These are phyloP conservation scores for Paraconiothyrium sp. DNA, from an alignment of 2,329 filamentous ascomycete species.

Conservation along the genomic window DNA sequence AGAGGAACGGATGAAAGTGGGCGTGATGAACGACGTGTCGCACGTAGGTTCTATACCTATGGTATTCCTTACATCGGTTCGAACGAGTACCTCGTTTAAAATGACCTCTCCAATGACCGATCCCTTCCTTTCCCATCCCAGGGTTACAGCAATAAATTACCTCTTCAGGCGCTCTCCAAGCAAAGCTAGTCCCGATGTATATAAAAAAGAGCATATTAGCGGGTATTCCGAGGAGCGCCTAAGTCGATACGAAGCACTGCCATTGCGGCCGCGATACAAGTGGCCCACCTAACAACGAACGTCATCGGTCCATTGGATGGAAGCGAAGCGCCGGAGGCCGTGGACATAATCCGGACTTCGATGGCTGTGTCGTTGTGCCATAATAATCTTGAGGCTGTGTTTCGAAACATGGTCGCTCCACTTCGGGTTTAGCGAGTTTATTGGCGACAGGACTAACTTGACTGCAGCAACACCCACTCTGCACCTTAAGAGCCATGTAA, in stretches of 20 bases:
- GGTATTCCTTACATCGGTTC: background rate
- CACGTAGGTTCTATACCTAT: background rate
- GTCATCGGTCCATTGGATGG: background rate
- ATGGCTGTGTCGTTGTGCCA: background rate
- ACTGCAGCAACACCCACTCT: too few relatives aligned
- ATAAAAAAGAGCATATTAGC: background rate
- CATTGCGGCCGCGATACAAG: background rate
- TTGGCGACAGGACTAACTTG: too few relatives aligned
- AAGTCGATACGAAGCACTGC: background rate
- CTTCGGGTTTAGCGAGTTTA: too few relatives aligned
- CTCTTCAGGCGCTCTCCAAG: background rate
- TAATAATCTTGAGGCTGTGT: background rate
- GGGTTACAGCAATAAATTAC: background rate
- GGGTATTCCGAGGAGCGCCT: background rate
- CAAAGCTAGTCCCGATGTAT: background rate
- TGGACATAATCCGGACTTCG: background rate
- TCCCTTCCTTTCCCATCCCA: background rate
- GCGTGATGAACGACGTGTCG: background rate
- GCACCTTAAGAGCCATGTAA: too few relatives aligned
- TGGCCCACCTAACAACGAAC: background rate
- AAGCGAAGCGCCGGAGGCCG: background rate
- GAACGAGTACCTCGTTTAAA: background rate
- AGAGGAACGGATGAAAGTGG: background rate
- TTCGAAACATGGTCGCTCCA: too few relatives aligned
- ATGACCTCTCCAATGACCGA: background rate